Evolutionary conservation across 345 rosid genomes (phyloP), one percentile per base, ranked within the genome.

Genomic region (Acer yangbiense): DNA sequence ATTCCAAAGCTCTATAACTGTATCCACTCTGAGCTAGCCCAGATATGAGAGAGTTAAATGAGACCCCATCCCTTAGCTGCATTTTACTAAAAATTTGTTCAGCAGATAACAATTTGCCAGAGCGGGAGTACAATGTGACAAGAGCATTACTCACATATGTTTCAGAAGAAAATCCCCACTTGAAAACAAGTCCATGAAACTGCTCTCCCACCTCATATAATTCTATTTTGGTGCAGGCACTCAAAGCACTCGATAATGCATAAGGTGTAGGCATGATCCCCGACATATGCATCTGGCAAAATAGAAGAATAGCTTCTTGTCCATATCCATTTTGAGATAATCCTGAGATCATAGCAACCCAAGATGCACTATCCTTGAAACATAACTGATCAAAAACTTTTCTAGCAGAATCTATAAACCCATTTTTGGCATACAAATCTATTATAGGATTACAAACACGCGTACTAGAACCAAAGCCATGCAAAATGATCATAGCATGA

Each of bases 331-430:
- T 93, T 65, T 86, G 90, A 52, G 97, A 89, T 27, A 88, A 83
- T 44, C 97, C 91, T 6, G 97, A 89, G 63, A 94, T 89, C 92
- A 93, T 89, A 1, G 97, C 92, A 67, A 94, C 88, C 98, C 94
- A 94, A 63, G 98, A 93, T 81, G 87, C 86, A 70, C 86, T 87
- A 83, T 93, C 97, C 80, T 89, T 94, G 12, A 72, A 39, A 72
- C 35, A 60, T 75, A 94, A 60, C 17, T 79, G 85, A 79, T 86
- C 86, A 75, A 95, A 95, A 81, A 93, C 83, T 85, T 80, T 88
- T 79, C 54, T 86, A 35, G 94, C 91, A 27, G 80, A 64, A 81
- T 66, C 78, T 27, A 90, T 57, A 71, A 78, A 84, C 76, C 97
- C 94, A 29, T 79, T 89, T 87, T 90, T 91, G 21, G 86, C 85